Conservation (phyloP, 2,329 filamentous ascomycete genomes). For the Diplocarpon mali region DNA sequence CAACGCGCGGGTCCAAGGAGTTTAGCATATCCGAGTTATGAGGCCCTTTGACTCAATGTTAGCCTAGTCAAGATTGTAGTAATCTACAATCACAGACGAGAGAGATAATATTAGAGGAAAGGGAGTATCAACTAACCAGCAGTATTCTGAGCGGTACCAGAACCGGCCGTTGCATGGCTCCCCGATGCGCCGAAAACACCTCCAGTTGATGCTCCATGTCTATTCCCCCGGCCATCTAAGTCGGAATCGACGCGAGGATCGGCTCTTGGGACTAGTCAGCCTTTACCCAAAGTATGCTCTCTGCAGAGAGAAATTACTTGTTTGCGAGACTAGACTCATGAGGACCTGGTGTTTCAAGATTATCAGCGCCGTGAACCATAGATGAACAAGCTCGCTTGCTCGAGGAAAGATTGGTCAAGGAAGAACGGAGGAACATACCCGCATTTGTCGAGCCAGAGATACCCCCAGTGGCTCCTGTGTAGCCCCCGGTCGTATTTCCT, state of each 20-base stretch:
- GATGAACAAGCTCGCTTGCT: too few relatives aligned
- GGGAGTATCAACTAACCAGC: slow-evolving; percentile 26
- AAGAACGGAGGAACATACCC: slow-evolving; percentile 25
- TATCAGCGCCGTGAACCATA: too few relatives aligned
- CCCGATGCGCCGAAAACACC: slow-evolving; percentile 25
- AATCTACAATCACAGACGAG: neutral
- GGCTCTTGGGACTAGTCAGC: neutral
- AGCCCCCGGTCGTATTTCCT: neutral
- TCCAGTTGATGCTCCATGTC: slow-evolving; percentile 19
- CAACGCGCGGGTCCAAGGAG: slow-evolving; percentile 30
- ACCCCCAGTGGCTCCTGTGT: slow-evolving; percentile 16
- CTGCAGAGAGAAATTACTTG: too few relatives aligned
- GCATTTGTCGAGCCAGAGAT: slow-evolving; percentile 26
- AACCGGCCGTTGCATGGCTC: slow-evolving; percentile 24
- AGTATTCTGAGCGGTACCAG: slow-evolving; percentile 32
- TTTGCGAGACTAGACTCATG: too few relatives aligned
- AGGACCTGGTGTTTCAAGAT: too few relatives aligned
- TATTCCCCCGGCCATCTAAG: slow-evolving; percentile 32
- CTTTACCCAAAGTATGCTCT: too few relatives aligned
- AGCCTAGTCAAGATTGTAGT: neutral
- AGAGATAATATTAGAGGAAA: neutral
- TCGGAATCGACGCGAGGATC: slow-evolving; percentile 45
- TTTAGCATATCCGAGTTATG: slow-evolving; percentile 43
- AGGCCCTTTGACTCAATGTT: slow-evolving; percentile 19
- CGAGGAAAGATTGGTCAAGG: too few relatives aligned